These are phyloP conservation scores for Penicillium angulare DNA, from an alignment of 495 filamentous ascomycete species.

Conservation along the genomic window DNA sequence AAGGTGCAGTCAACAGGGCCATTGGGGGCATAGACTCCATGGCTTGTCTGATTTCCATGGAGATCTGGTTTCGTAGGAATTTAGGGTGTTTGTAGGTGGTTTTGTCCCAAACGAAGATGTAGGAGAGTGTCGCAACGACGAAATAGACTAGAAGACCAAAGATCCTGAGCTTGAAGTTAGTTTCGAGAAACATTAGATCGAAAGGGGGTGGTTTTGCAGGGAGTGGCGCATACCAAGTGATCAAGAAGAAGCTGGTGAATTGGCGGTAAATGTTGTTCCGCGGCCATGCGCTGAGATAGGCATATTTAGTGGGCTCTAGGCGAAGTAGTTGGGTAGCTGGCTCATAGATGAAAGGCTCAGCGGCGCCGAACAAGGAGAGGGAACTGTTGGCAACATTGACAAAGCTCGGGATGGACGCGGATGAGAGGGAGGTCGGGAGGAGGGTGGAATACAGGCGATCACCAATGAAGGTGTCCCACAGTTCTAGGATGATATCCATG, in stretches of 20 bases:
- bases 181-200: not conserved
- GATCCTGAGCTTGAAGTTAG: conserved; percentile 53
- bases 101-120: conserved; percentile 93
- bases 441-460: conserved; percentile 75
- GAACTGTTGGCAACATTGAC: conserved; percentile 41
- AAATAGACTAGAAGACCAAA: conserved; percentile 86
- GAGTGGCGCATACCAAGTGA: conserved; percentile 68
- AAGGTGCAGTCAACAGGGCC: conserved; percentile 78
- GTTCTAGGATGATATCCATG: conserved; percentile 91
- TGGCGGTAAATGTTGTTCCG: conserved; percentile 82
- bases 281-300: conserved; percentile 77
- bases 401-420: conserved; percentile 42
- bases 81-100: conserved; percentile 85
- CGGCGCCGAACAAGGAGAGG: conserved; percentile 40
- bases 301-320: conserved; percentile 70
- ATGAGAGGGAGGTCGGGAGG: conserved; percentile 60
- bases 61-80: conserved; percentile 91
- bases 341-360: conserved; percentile 58
- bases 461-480: conserved; percentile 79
- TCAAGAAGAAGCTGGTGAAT: conserved; percentile 69
- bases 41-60: conserved; percentile 81
- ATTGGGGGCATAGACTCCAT: conserved; percentile 74
- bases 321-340: conserved; percentile 71
- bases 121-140: conserved; percentile 77
- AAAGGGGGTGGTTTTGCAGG: not conserved